Base-by-base conservation (phyloP, 768 basidiomycete genomes). In the Multifurca ochricompacta region DNA sequence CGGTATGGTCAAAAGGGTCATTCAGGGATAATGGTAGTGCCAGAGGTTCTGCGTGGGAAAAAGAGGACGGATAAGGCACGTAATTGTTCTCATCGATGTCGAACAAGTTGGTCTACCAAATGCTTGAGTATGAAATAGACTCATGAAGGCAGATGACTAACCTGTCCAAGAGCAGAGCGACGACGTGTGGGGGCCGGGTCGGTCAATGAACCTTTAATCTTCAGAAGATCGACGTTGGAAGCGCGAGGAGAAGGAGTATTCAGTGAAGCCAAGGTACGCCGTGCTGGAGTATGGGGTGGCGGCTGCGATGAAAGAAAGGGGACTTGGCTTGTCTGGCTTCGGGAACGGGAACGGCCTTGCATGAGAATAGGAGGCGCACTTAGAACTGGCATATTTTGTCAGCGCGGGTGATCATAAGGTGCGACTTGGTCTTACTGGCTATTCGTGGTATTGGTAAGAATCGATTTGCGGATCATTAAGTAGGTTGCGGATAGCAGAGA, bases 81-180 rank as follows among this genome's bases (percentile, higher is more conserved):
- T 78, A 77, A 53, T 81, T 79, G 63, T 82, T 81, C 66, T 87
- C 86, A 62, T 85, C 80, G 58, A 88, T 87, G 63, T 87, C 82
- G 64, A 85, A 87, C 53, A 87, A 70, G 34, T 85, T 78, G 21
- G 62, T 65, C 35, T 56, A 58, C 61, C 72, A 66, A 53, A 16
- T 10, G 65, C 54, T 58, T 43, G 40, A 62, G 59, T 59, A 63
- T 61, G 54, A 66, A 37, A 30, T 14, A 13, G 28, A 51, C 50
- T 9, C 31, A 45, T 10, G 48, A 54, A 52, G 43, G 42, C 10
- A 25, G 21, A 10, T 27, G 35, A 64, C 72, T 31, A 44, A 75
- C 76, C 67, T 74, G 73, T 47, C 71, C 70, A 40, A 72, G 70
- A 19, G 68, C 53, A 36, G 66, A 70, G 18, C 71, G 66, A 35